These are phyloP conservation scores for Globisporangium okanoganense DNA, from an alignment of 352 stramenopile species.

Conservation along the genomic window DNA sequence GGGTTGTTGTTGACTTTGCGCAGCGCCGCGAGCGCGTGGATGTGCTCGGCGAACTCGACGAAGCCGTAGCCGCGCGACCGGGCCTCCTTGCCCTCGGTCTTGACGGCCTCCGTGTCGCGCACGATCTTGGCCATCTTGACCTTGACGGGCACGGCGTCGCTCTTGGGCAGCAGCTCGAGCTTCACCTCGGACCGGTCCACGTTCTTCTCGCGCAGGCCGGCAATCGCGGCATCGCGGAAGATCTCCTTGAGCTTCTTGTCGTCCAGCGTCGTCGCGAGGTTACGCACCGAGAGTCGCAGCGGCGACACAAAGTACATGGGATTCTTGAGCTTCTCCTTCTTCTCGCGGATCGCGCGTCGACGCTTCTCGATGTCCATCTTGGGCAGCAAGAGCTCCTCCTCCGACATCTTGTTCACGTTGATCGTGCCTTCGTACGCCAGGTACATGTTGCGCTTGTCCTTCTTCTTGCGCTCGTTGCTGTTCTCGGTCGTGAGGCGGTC, in stretches of 20 bases:
- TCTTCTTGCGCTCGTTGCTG: conserved; percentile 58
- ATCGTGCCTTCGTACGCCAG: conserved; percentile 94
- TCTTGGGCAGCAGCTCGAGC: conserved; percentile 42
- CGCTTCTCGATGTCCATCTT: conserved; percentile 94
- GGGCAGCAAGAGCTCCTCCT: conserved; percentile 81
- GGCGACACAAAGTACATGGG: conserved; percentile 97
- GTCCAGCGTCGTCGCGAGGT: conserved; percentile 85
- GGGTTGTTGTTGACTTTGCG: conserved; percentile 98
- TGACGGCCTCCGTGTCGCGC: conserved; percentile 63
- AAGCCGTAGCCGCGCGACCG: conserved; percentile 88
- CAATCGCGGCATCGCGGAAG: conserved; percentile 73
- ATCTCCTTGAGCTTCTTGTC: conserved; percentile 91
- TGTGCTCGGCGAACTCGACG: conserved; percentile 97
- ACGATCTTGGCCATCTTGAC: conserved; percentile 83
- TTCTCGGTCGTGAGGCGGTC: conserved; percentile 44
- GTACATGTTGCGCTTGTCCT: conserved; percentile 96
- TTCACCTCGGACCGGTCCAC: conserved; percentile 84
- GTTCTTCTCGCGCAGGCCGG: conserved; percentile 62
- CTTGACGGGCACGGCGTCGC: conserved; percentile 45
- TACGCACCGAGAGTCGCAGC: conserved; percentile 91
- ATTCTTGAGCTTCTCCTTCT: conserved; percentile 96
- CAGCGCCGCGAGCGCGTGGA: conserved; percentile 94
- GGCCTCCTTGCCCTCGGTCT: conserved; percentile 46
- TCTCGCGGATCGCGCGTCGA: conserved; percentile 89
- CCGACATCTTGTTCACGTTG: conserved; percentile 87